A percentile compares a stretch with the other conserved stretches of the same genome.
Conservation (phyloP, 768 basidiomycete species). For the Kwoniella sp. region DNA sequence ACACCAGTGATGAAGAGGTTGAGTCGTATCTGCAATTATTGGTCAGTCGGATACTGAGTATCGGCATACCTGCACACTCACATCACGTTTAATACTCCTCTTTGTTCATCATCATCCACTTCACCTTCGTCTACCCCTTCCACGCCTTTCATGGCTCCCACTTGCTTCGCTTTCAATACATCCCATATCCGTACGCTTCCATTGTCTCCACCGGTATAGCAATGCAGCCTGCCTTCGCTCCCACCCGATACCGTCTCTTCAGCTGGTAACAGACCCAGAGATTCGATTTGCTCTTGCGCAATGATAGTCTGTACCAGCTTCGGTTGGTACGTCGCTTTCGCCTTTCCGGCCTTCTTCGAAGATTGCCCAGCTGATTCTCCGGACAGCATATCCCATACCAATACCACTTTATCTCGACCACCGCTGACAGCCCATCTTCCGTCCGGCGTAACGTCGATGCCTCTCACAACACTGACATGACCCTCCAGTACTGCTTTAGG, state of each 20-base stretch:
- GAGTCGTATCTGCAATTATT: slow-evolving; percentile 69
- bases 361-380: slow-evolving; percentile 30
- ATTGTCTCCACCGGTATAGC: slow-evolving; percentile 90
- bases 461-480: slow-evolving; percentile 90
- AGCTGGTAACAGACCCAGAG: slow-evolving; percentile 69
- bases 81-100: slow-evolving; percentile 80
- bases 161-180: slow-evolving; percentile 65
- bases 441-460: slow-evolving; percentile 78
- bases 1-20: slow-evolving; percentile 67
- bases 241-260: slow-evolving; percentile 61
- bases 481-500: slow-evolving; percentile 83
- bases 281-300: slow-evolving; percentile 80
- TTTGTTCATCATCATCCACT: slow-evolving; percentile 72
- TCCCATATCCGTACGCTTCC: slow-evolving; percentile 87
- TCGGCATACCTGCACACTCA: slow-evolving; percentile 61
- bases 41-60: too few species aligned
- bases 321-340: slow-evolving; percentile 57
- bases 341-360: slow-evolving; percentile 53
- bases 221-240: slow-evolving; percentile 60
- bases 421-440: slow-evolving; percentile 89
- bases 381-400: slow-evolving; percentile 79
- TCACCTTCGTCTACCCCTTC: slow-evolving; percentile 56
- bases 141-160: slow-evolving; percentile 63
- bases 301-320: slow-evolving; percentile 73
- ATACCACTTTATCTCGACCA: slow-evolving; percentile 86